Percentiles rank a stretch among this genome's conserved stretches.
Evolutionary conservation across 2,329 filamentous ascomycete genomes (phyloP).

Genomic region (Botrytis porri): DNA sequence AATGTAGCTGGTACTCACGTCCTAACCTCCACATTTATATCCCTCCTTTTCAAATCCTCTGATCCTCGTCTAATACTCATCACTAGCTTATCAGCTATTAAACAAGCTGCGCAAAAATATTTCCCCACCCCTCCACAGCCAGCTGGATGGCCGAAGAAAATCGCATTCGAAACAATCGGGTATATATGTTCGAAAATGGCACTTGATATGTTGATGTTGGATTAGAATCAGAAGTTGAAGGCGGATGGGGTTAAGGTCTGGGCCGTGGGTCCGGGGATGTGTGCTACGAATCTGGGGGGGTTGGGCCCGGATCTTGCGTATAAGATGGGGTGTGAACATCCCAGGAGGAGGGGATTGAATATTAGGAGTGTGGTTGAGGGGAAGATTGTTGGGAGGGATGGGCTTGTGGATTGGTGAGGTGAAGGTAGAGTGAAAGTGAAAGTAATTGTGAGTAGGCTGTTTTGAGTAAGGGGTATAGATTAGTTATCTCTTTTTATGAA

Average conservation of each 20-base stretch:
- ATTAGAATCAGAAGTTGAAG: conserved; percentile 44
- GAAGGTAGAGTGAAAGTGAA: too few species aligned
- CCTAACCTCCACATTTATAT: conserved; percentile 38
- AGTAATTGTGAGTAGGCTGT: background rate
- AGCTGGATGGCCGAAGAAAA: conserved; percentile 44
- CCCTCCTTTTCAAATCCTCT: conserved; percentile 42
- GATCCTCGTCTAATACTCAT: conserved; percentile 48
- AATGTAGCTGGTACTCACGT: conserved; percentile 37
- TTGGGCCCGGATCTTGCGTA: conserved; percentile 21
- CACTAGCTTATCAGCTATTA: conserved; percentile 42
- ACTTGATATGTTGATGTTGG: conserved; percentile 50
- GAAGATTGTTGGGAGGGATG: conserved; percentile 36
- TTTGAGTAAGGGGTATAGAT: background rate
- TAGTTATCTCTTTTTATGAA: too few species aligned
- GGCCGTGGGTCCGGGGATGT: conserved; percentile 47
- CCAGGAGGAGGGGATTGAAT: conserved; percentile 40
- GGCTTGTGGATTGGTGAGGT: conserved; percentile 1
- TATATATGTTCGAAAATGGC: conserved; percentile 46
- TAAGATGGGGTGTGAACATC: conserved; percentile 37
- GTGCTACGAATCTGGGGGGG: conserved; percentile 47
- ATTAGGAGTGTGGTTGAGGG: conserved; percentile 44
- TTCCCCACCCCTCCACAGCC: conserved; percentile 28
- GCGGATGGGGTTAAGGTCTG: conserved; percentile 52
- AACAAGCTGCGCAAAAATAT: conserved; percentile 32
- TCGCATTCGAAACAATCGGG: conserved; percentile 30